Percentiles rank a stretch among this genome's conserved stretches.
phyloP scores from a whole-genome alignment of 2,329 filamentous ascomycete species.

The Penicillium sp. region DNA sequence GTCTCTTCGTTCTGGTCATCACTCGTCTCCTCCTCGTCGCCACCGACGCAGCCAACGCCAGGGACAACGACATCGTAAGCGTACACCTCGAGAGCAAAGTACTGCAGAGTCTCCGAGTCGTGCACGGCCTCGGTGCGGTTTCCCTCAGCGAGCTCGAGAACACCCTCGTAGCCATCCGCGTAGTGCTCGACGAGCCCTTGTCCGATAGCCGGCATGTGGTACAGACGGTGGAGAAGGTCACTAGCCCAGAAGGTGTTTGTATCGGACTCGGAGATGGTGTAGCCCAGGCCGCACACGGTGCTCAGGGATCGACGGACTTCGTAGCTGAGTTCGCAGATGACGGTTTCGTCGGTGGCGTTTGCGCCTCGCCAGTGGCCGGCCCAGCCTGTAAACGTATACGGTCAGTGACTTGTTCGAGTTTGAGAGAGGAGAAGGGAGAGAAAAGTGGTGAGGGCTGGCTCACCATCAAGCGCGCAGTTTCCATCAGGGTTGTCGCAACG shows the following conservation, averaged over 20 bases:
- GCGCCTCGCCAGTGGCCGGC: slow-evolving; percentile 70
- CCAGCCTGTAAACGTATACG: slow-evolving; percentile 55
- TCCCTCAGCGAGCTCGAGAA: slow-evolving; percentile 58
- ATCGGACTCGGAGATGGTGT: slow-evolving; percentile 61
- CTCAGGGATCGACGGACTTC: slow-evolving; percentile 61
- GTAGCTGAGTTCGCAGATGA: slow-evolving; percentile 71
- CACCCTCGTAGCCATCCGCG: slow-evolving; percentile 62
- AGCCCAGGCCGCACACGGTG: slow-evolving; percentile 66
- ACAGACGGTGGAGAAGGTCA: slow-evolving; percentile 70
- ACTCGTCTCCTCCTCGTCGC: slow-evolving; percentile 17
- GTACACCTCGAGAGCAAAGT: slow-evolving; percentile 70
- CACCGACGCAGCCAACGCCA: slow-evolving; percentile 64
- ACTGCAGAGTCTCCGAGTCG: slow-evolving; percentile 68
- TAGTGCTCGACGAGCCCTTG: slow-evolving; percentile 67
- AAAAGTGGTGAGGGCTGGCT: slow-evolving; percentile 28
- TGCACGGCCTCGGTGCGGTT: slow-evolving; percentile 55
- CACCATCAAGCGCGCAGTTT: slow-evolving; percentile 62
- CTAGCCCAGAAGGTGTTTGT: slow-evolving; percentile 69
- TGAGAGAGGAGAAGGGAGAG: slow-evolving; percentile 19
- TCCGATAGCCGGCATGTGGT: slow-evolving; percentile 66
- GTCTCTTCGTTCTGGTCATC: slow-evolving; percentile 3
- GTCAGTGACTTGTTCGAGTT: not conserved
- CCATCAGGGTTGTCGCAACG: slow-evolving; percentile 71
- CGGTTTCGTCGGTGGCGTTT: slow-evolving; percentile 70
- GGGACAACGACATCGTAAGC: slow-evolving; percentile 68